Base-by-base conservation (phyloP, 768 basidiomycete species). In the Tephrocybe sp. region DNA sequence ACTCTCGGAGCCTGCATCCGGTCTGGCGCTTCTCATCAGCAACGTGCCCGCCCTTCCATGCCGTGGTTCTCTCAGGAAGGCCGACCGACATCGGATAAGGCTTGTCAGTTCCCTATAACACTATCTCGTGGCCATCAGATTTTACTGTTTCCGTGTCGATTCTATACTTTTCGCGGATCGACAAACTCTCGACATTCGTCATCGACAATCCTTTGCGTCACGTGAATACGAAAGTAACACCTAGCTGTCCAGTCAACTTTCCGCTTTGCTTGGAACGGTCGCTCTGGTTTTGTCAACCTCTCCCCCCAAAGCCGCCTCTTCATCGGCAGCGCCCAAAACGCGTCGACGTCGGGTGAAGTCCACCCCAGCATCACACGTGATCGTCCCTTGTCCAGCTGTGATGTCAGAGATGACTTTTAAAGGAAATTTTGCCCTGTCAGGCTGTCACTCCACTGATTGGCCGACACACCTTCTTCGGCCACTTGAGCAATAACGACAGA, bases 401-500 rank as follows among this genome's bases (percentile, higher is more conserved):
- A 45, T 45, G 42, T 44, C 52, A 49, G 36, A 49, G 52, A 34
- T 31, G 25, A 30, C 47, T 40, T 34, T 18, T 11, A 53, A 49
- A 40, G 42, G 47, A 52, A 47, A 40, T 1, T 26, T 12, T 43
- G 22, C 24, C 21, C 18, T n/a, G 13, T 16, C 13, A 47, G 5
- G 5, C 26, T 26, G 18, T n/a, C n/a, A 38, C 34, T 30, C 24
- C 3, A 30, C 19, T 35, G 18, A 48, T 48, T 48, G 38, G 47
- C 40, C 39, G 39, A 25, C 48, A 43, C 15, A 5, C 5, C 39
- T 49, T 49, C 48, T 49, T 49, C 32, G 48, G 39, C 48, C 19
- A n/a, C n/a, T 11, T 30, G 46, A 26, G 35, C 35, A 38, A n/a
- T 22, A 26, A 25, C 30, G 31, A 42, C 25, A 49, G 31, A 49